These are phyloP conservation scores for Hypocreales sp. DNA, from an alignment of 2,329 filamentous ascomycete species.

Conservation along the genomic window DNA sequence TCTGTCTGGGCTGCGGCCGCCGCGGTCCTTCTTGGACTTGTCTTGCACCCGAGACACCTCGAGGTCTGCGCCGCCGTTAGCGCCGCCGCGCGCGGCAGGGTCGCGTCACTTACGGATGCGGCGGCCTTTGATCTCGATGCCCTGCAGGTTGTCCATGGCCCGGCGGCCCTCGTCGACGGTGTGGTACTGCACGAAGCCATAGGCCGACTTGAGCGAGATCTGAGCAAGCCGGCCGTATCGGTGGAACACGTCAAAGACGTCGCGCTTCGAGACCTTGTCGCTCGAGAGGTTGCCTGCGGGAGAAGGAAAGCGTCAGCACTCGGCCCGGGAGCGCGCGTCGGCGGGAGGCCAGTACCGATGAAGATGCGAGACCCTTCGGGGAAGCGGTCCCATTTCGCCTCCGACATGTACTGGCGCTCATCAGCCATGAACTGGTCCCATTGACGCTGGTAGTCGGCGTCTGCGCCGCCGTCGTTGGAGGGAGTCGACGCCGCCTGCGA, in stretches of 20 bases:
- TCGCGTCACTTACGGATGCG: conserved; percentile 63
- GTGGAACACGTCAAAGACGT: conserved; percentile 85
- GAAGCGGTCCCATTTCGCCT: conserved; percentile 71
- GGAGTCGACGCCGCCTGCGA: conserved; percentile 10
- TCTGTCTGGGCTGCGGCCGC: conserved; percentile 45
- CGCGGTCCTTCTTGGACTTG: conserved; percentile 47
- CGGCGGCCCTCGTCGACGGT: conserved; percentile 56
- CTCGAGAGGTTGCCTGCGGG: conserved; percentile 71
- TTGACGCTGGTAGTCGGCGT: conserved; percentile 39
- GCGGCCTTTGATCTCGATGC: conserved; percentile 67
- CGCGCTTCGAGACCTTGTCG: conserved; percentile 83
- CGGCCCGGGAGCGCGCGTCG: too few relatives aligned
- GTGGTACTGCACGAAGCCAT: conserved; percentile 92
- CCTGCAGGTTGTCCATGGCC: conserved; percentile 67
- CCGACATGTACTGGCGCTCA: conserved; percentile 59
- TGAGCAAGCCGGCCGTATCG: conserved; percentile 77
- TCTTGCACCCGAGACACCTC: conserved; percentile 84
- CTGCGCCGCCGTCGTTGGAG: conserved; percentile 17
- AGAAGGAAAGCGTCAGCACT: conserved; percentile 10
- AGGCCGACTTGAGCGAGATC: conserved; percentile 91
- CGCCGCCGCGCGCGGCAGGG: conserved; percentile 15
- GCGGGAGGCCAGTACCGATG: conserved; percentile 41
- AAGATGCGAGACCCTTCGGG: conserved; percentile 65
- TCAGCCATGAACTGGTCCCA: conserved; percentile 62
- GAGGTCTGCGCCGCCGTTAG: conserved; percentile 38